Base-by-base conservation (phyloP, 495 filamentous ascomycete species). In the Aspergillus baeticus region DNA sequence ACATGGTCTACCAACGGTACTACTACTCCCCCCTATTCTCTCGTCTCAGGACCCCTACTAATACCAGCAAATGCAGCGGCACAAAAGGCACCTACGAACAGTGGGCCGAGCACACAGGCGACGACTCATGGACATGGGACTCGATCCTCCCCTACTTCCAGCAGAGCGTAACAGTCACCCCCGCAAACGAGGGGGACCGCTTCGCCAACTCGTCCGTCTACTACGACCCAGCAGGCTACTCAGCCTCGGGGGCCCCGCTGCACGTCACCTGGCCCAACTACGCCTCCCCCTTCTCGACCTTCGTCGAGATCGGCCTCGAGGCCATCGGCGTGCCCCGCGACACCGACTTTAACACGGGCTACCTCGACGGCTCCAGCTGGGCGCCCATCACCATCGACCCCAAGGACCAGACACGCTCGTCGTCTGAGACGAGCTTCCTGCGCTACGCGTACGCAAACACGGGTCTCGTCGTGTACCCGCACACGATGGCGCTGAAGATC, bases 31-130 rank as follows among this genome's bases (percentile, higher is more conserved):
- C 6, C 7, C 10, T 1, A 18, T 22, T 6, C 15, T 5, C 3
- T 4, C 4, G 31, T 10, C 10, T 14, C 15, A 29, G 8, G 26
- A 29, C n/a, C 26, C n/a, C 45, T 23, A 31, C 41, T 10, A 18
- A 14, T n/a, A n/a, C 10, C 23, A 10, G 10, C 13, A 49, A 5
- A 2, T 8, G 3, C 26, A 77, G 77, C 15, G 71, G 69, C 0
- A 74, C 72, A 0, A 64, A 47, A 44, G 70, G 66, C 5, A 66
- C 77, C 5, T 73, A 75, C 56, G 64, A 82, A 11, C 57, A 67
- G 57, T 88, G 84, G 84, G 84, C 85, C 0, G 75, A 82, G 26
- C 35, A 46, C 0, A 81, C 86, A 5, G 76, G 77, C 37, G 85
- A 87, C 58, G 45, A 75, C 2, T 76, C 68, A 46, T 89, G 81